Evolutionary conservation across 306 rosid species (phyloP), one percentile per base, ranked within the genome.

Genomic region (Begonia loranthoides): DNA sequence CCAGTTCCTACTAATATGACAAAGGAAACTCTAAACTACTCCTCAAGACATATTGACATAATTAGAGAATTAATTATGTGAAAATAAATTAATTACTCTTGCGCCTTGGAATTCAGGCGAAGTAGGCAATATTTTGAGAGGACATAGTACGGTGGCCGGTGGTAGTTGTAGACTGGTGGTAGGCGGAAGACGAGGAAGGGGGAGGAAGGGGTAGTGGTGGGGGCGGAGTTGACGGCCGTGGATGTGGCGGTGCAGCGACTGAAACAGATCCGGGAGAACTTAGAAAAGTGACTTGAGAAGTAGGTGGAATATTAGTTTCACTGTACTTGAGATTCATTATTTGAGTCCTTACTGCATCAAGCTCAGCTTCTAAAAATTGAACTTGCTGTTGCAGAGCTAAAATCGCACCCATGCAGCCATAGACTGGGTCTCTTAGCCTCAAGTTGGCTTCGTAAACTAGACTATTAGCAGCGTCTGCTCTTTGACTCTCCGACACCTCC

Each of bases 391-490:
- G 96, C 59, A 87, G 66, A 54, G 84, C 78, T 12, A 93, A 87
- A 70, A 87, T 87, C 60, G 94, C 94, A 39, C 96, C 96, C 94
- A 87, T 87, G 85, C 96, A 87, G 54, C 96, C 96, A 50, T 87
- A 87, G 4, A 87, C 96, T 9, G 96, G 96, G 45, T 87, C 96
- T 69, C 96, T 77, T 65, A 87, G 78, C 64, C 96, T 77, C 74
- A 87, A 88, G 65, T 87, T 82, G 3, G 96, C 96, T 50, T 87
- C 96, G 44, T 87, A 87, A 14, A 87, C 96, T 52, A 87, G 89
- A 71, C 96, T 87, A 61, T 82, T 87, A 34, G 96, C 96, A 0
- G 93, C 80, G 54, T 87, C 96, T 0, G 89, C 89, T 77, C 96
- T 80, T n/a, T 80, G 83, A 57, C 66, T 59, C 72, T 82, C 96